phyloP scores from a whole-genome alignment of 139 green algal species.

The Chlorella sp. region DNA sequence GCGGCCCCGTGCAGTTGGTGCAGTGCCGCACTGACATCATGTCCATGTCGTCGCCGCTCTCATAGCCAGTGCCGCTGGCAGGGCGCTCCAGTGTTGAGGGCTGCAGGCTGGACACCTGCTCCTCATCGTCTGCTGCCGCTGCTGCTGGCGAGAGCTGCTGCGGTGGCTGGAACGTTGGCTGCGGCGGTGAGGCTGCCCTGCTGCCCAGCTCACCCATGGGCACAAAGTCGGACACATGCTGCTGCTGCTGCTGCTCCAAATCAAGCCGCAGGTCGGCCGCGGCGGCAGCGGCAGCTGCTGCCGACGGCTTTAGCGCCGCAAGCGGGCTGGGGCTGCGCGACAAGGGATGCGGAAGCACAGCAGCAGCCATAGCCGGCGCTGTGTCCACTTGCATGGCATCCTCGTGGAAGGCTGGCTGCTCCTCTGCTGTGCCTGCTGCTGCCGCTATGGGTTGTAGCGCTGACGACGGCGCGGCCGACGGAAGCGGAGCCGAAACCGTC shows the following conservation, averaged over 20 bases:
- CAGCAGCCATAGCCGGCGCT: neutral
- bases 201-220: slow-evolving; percentile 21
- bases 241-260: neutral
- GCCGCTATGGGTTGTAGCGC: neutral
- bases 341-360: neutral
- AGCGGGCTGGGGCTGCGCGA: slow-evolving; percentile 13
- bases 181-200: neutral
- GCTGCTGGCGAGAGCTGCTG: slow-evolving; percentile 23
- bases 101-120: slow-evolving; percentile 14
- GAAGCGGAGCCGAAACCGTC: neutral
- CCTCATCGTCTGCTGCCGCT: slow-evolving; percentile 39
- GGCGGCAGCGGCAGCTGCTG: neutral
- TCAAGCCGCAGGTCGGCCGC: neutral
- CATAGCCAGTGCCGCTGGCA: slow-evolving; percentile 15
- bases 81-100: neutral
- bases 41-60: slow-evolving; percentile 40
- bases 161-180: neutral
- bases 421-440: neutral
- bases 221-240: slow-evolving; percentile 21
- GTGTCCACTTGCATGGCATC: slow-evolving; percentile 8
- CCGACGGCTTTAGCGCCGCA: neutral
- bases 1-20: slow-evolving; percentile 55
- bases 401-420: neutral
- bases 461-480: neutral
- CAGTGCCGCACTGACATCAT: slow-evolving; percentile 44